These are phyloP conservation scores for Platanthera guangdongensis DNA, from an alignment of 106 monocot species.

Conservation along the genomic window DNA sequence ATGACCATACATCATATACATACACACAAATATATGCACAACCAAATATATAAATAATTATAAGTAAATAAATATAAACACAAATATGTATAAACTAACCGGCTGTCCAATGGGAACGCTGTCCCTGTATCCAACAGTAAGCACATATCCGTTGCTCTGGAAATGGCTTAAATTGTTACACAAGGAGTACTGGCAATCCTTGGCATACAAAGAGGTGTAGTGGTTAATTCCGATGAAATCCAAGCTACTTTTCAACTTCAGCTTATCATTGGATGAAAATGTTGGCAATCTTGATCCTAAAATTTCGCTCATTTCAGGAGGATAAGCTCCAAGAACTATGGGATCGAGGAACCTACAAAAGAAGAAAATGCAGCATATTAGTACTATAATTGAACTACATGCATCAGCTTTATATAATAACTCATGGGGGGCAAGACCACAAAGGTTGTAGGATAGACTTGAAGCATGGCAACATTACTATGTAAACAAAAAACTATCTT, in stretches of 20 bases:
- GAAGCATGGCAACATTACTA: no score
- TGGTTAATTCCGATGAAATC: constrained; percentile 61
- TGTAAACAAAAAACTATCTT: no score
- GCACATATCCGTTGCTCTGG: constrained; percentile 8
- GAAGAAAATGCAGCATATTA: not conserved
- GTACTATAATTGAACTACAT: not conserved
- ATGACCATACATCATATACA: no score
- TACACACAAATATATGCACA: no score
- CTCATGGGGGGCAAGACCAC: no score
- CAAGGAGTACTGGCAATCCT: constrained; percentile 36
- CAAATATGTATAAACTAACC: constrained; percentile 4
- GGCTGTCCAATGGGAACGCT: constrained; percentile 33
- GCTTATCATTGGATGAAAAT: constrained; percentile 24
- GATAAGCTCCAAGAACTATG: constrained; percentile 35
- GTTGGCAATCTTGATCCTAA: constrained; percentile 26
- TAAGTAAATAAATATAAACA: not conserved
- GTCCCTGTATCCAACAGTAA: constrained; percentile 18
- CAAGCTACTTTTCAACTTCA: constrained; percentile 18
- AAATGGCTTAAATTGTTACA: constrained; percentile 6
- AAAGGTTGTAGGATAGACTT: no score
- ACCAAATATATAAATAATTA: not conserved
- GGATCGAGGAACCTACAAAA: constrained; percentile 25
- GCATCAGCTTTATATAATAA: no score
- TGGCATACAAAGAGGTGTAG: constrained; percentile 37
- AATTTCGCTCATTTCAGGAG: constrained; percentile 31